A percentile compares a stretch with the other conserved stretches of the same genome.
phyloP scores from a whole-genome alignment of 495 filamentous ascomycete genomes.

The Bacidia gigantensis region DNA sequence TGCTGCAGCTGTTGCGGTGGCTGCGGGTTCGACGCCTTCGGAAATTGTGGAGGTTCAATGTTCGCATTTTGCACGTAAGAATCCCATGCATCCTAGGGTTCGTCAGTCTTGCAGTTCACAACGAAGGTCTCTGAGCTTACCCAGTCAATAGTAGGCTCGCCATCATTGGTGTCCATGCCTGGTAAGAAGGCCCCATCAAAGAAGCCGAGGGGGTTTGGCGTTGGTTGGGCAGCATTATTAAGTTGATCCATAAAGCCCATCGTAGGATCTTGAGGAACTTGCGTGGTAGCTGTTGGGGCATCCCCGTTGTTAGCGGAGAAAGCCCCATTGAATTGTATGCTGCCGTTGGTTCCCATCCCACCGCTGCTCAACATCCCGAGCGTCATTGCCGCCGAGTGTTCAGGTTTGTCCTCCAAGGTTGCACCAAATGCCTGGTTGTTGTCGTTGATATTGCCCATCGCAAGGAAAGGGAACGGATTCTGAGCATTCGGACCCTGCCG shows the following conservation, averaged over 20 bases:
- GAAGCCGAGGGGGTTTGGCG: conserved; percentile 29
- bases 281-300: conserved; percentile 14
- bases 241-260: conserved; percentile 17
- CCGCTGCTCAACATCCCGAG: conserved; percentile 63
- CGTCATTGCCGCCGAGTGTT: conserved; percentile 68
- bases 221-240: conserved; percentile 38
- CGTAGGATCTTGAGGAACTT: conserved; percentile 12
- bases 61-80: conserved; percentile 39
- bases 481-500: conserved; percentile 3
- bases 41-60: conserved; percentile 23
- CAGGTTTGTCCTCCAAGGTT: conserved; percentile 30
- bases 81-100: conserved; percentile 40
- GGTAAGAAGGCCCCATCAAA: conserved; percentile 30
- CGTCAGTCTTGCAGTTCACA: conserved; percentile 12
- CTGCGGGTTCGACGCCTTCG: background rate
- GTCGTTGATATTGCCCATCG: conserved; percentile 3
- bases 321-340: conserved; percentile 27
- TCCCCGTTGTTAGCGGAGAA: conserved; percentile 24
- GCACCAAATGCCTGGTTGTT: conserved; percentile 15
- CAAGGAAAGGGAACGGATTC: conserved; percentile 12
- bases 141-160: conserved; percentile 64
- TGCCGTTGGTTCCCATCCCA: conserved; percentile 49
- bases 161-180: conserved; percentile 23
- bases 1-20: background rate
- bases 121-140: conserved; percentile 35